phyloP scores from a whole-genome alignment of 352 stramenopile species.

The Globisporangium radiosum region DNA sequence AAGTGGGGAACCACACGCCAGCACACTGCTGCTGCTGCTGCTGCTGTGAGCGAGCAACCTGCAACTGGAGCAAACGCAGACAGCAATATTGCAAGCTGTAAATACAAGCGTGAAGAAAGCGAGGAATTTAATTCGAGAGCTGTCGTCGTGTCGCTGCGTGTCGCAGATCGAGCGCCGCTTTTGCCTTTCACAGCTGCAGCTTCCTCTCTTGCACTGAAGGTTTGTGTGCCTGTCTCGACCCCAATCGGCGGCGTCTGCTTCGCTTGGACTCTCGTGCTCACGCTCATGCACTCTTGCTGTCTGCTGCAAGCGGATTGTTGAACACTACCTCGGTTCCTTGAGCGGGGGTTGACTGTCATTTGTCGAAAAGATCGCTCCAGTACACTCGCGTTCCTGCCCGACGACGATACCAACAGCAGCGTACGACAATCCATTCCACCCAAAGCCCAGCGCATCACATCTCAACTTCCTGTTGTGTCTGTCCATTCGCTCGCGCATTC shows the following conservation, averaged over 20 bases:
- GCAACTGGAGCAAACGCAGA: not conserved
- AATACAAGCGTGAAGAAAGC: slow-evolving; percentile 3
- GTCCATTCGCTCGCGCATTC: no score
- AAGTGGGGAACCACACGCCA: slow-evolving; percentile 12
- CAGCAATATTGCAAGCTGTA: not conserved
- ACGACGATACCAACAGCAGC: not conserved
- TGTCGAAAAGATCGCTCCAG: slow-evolving; percentile 15
- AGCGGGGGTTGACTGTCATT: slow-evolving; percentile 9
- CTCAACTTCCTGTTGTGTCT: not conserved
- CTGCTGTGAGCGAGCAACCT: not conserved
- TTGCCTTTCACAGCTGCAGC: not conserved
- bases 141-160: not conserved
- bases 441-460: not conserved
- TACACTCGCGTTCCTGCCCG: not conserved
- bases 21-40: not conserved
- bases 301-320: slow-evolving; percentile 7
- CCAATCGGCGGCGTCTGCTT: no score
- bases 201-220: not conserved
- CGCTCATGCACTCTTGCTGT: not conserved
- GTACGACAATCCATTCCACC: slow-evolving; percentile 1
- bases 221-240: not conserved
- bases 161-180: slow-evolving; percentile 1
- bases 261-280: not conserved
- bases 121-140: slow-evolving; percentile 2
- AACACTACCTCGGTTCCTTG: slow-evolving; percentile 11